Evolutionary conservation across 352 stramenopile genomes (phyloP).

Genomic region (Pythium insidiosum): DNA sequence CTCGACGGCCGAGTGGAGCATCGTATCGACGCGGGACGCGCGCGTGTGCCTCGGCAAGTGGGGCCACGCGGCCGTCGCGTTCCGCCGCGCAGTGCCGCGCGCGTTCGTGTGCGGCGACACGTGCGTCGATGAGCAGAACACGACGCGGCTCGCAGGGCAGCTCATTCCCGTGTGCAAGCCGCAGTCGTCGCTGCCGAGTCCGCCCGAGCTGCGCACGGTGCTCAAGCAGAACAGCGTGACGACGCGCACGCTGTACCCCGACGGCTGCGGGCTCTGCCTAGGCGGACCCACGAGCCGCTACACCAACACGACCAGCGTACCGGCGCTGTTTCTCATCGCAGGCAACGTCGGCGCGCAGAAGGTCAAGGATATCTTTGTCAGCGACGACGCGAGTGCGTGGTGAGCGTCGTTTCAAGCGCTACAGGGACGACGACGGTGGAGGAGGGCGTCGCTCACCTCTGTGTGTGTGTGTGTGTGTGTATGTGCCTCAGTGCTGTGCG

Average conservation of each 20-base stretch:
- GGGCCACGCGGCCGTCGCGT: constrained; percentile 53
- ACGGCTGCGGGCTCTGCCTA: constrained; percentile 57
- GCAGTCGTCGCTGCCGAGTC: constrained; percentile 19
- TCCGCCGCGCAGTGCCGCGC: constrained; percentile 32
- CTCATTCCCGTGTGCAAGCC: constrained; percentile 56
- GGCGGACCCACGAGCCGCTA: constrained; percentile 33
- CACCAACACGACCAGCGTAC: constrained; percentile 42
- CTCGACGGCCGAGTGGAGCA: constrained; percentile 74
- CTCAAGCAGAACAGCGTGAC: constrained; percentile 33
- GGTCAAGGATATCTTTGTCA: constrained; percentile 65
- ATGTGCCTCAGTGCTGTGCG: constrained; percentile 47
- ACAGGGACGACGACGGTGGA: background rate
- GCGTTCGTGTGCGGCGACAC: constrained; percentile 50
- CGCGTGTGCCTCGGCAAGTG: constrained; percentile 67
- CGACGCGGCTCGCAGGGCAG: constrained; percentile 41
- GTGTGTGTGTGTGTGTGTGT: too few species aligned
- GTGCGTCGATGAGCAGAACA: constrained; percentile 35
- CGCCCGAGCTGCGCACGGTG: constrained; percentile 26
- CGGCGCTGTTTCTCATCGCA: constrained; percentile 51
- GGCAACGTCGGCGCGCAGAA: constrained; percentile 68
- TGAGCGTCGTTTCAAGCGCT: background rate
- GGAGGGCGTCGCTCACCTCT: too few species aligned
- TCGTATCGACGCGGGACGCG: constrained; percentile 30
- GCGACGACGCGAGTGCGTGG: constrained; percentile 52
- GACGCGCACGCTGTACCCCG: constrained; percentile 57